Base-by-base conservation (phyloP, 495 filamentous ascomycete genomes). In the Bacidia rubella region DNA sequence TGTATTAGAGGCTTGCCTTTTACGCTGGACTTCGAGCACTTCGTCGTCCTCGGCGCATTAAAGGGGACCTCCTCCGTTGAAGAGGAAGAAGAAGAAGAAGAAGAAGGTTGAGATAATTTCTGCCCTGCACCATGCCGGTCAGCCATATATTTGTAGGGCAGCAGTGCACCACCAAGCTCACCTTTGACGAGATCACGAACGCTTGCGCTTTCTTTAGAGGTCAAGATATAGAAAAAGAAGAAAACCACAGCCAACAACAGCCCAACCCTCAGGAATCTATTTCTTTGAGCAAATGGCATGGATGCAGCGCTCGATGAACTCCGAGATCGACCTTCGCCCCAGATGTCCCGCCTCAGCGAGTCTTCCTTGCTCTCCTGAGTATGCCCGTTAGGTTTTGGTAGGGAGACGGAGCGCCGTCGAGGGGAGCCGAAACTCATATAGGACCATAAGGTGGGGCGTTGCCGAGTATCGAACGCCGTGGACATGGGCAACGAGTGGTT, bases 1-100 rank as follows among this genome's bases (percentile, higher is more conserved):
- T 98, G 92, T 54, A 96, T 82, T 57, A 98, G 73, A 23, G 93
- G 93, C 70, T 95, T 98, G 41, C 84, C 80, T 27, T 81, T 76
- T 51, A 87, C 86, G 66, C 73, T 79, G 24, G 90, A 86, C 63
- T 80, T 86, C 45, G 80, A 79, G 75, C 92, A 98, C 69, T 77
- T 83, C 32, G 78, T 84, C 75, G 51, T 77, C 54, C 51, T 49
- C 25, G 57, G 51, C 17, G 23, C 29, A 47, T 39, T 23, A 32
- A 62, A 56, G 49, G 54, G 56, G 35, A 43, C 40, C 17, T 42
- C 20, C 23, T 56, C 23, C 2, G 42, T 45, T 9, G 32, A 24
- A 29, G 38, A 15, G 17, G 39, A 26, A 19, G 53, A 24, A 11
- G 56, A 17, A 25, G 52, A 22, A 10, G 55, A 17, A 7, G 22